Evolutionary conservation across 2,329 filamentous ascomycete species (phyloP).

Genomic region (Talaromyces verruculosus): DNA sequence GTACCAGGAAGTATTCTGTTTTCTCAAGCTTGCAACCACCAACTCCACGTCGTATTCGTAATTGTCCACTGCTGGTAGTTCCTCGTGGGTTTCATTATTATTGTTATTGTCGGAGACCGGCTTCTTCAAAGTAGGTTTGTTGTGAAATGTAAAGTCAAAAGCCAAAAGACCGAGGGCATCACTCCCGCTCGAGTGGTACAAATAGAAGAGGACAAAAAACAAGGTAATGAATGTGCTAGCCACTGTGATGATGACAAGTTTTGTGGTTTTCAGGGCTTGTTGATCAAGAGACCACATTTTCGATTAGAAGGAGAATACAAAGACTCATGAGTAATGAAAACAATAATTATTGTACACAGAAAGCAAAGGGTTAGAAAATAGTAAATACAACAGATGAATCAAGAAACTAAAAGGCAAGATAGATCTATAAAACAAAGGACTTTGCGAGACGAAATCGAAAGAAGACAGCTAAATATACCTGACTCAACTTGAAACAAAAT

Average conservation of each 20-base stretch:
- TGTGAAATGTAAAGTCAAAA: slow-evolving; percentile 5
- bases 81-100: not conserved
- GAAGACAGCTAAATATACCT: not conserved
- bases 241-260: not conserved
- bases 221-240: slow-evolving; percentile 10
- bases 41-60: slow-evolving; percentile 10
- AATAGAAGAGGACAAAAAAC: slow-evolving; percentile 13
- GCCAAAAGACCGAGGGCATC: not conserved
- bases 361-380: not conserved
- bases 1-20: slow-evolving; percentile 19
- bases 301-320: not conserved
- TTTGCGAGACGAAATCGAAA: not conserved
- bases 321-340: not conserved
- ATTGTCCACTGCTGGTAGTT: not conserved
- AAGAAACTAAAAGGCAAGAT: not conserved
- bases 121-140: not conserved
- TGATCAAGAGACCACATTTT: slow-evolving; percentile 13
- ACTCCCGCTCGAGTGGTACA: not conserved
- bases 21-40: slow-evolving; percentile 17
- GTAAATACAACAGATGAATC: not conserved
- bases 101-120: not conserved
- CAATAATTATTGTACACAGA: not conserved
- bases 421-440: not conserved
- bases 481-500: not conserved
- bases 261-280: not conserved